A percentile compares a stretch with the other conserved stretches of the same genome.
These are phyloP conservation scores for Colletotrichum sp. DNA, from an alignment of 2,329 filamentous ascomycete species.

Conservation along the genomic window DNA sequence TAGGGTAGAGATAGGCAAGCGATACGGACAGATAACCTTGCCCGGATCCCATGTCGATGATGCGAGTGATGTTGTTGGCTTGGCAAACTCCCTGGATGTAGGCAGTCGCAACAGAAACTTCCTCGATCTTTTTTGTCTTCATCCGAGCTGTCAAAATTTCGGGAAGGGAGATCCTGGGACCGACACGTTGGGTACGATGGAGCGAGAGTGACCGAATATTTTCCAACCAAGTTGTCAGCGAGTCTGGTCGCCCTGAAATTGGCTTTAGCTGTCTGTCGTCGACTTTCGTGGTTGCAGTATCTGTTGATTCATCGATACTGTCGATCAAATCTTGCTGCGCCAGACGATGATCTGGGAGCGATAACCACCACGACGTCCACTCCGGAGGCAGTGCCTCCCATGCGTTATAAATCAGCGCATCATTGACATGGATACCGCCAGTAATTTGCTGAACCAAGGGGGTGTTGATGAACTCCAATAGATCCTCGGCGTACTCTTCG, in stretches of 20 bases:
- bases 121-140: conserved; percentile 34
- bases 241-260: not conserved
- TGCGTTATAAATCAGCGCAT: conserved; percentile 33
- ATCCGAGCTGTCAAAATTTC: conserved; percentile 27
- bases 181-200: conserved; percentile 25
- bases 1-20: conserved; percentile 32
- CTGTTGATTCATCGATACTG: conserved; percentile 24
- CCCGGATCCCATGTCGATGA: conserved; percentile 26
- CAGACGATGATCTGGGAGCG: conserved; percentile 30
- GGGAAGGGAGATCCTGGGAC: conserved; percentile 22
- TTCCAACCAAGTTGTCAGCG: not conserved
- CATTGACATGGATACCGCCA: conserved; percentile 38
- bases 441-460: conserved; percentile 35
- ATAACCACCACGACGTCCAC: conserved; percentile 34
- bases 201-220: not conserved
- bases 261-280: not conserved
- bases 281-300: not conserved
- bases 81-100: conserved; percentile 30
- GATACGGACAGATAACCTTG: conserved; percentile 35
- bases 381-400: conserved; percentile 32
- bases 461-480: conserved; percentile 28
- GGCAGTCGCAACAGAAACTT: conserved; percentile 31
- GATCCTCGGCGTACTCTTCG: conserved; percentile 23
- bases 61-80: conserved; percentile 25
- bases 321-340: conserved; percentile 34